Conservation (phyloP, 1,284 basidiomycete species). For the Cryptococcus sp. region DNA sequence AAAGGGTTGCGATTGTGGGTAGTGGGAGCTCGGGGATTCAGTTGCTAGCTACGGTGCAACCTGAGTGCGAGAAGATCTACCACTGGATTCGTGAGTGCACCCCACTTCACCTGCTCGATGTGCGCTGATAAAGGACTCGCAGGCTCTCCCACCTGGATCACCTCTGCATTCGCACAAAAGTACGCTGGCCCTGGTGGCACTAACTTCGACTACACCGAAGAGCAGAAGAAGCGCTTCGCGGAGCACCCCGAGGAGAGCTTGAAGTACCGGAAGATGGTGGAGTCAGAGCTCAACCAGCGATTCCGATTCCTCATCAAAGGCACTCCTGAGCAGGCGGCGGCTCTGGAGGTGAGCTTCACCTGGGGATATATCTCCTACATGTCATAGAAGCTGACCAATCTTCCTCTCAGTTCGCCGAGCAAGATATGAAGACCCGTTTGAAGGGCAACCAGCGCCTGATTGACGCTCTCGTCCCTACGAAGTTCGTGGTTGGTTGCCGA, state of each 20-base stretch:
- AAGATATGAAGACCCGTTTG: slow-evolving; percentile 20
- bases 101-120: background rate
- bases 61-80: slow-evolving; percentile 25
- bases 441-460: slow-evolving; percentile 25
- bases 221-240: slow-evolving; percentile 22
- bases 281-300: slow-evolving; percentile 28
- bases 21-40: slow-evolving; percentile 26
- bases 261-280: slow-evolving; percentile 32
- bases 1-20: slow-evolving; percentile 17
- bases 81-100: slow-evolving; percentile 20
- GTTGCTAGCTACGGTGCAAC: slow-evolving; percentile 21
- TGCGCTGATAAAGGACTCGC: slow-evolving; percentile 12
- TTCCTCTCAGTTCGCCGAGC: slow-evolving; percentile 6
- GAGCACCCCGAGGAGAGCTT: slow-evolving; percentile 23
- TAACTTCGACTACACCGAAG: slow-evolving; percentile 33
- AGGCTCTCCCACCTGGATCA: slow-evolving; percentile 32
- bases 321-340: slow-evolving; percentile 21
- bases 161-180: slow-evolving; percentile 23
- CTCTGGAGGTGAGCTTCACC: slow-evolving; percentile 9
- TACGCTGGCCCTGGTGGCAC: slow-evolving; percentile 21
- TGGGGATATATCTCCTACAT: background rate
- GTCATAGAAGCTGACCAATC: background rate
- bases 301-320: slow-evolving; percentile 31
- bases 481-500: slow-evolving; percentile 40
- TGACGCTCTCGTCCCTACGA: slow-evolving; percentile 22